Conservation (phyloP, 305 asterid species). For the Lippia alba region DNA sequence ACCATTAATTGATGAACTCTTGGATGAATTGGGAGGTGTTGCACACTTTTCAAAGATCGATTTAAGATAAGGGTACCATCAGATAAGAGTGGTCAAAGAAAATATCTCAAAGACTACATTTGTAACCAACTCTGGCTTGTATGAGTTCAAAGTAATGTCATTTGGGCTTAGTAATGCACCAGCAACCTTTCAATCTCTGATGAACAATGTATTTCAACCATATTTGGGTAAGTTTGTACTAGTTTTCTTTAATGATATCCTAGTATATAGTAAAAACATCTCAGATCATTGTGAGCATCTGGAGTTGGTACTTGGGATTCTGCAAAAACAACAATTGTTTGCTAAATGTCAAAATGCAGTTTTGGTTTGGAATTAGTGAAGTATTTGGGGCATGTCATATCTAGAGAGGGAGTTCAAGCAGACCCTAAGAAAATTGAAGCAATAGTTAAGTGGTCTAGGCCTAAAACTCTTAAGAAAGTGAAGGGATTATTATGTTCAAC, state of each 20-base stretch:
- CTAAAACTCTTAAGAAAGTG: neutral
- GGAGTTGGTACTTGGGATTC: neutral
- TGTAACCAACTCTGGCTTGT: neutral
- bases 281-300: fast-evolving
- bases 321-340: neutral
- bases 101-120: neutral
- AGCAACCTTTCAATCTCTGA: neutral
- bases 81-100: neutral
- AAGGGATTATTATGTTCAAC: no score
- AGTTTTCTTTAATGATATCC: constrained; percentile 11
- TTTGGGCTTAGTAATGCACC: neutral
- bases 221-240: neutral
- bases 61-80: neutral
- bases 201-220: neutral
- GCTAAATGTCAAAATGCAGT: neutral
- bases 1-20: neutral
- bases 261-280: neutral
- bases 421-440: no score
- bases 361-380: neutral
- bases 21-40: neutral
- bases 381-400: neutral
- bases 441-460: no score
- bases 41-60: neutral
- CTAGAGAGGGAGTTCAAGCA: neutral
- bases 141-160: neutral